Conservation (phyloP, 208 protist genomes). For the Crithidia sp. region DNA sequence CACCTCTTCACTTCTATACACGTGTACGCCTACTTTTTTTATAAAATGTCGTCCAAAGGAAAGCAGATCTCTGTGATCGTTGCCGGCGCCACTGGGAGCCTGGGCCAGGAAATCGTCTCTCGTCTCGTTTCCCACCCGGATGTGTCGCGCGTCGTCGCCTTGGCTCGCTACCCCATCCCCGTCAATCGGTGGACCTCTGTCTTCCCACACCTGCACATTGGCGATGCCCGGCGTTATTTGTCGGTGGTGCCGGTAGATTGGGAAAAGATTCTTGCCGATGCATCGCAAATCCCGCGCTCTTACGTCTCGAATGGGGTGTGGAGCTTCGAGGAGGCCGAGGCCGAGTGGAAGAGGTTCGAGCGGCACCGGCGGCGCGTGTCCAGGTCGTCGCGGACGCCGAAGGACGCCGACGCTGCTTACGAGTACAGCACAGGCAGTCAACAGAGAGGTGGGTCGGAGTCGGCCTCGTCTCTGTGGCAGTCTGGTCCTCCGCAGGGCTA, state of each 20-base stretch:
- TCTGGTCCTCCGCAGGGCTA: constrained; percentile 11
- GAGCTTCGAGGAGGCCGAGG: constrained; percentile 33
- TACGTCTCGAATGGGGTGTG: constrained; percentile 55
- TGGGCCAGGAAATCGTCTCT: constrained; percentile 63
- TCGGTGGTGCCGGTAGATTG: constrained; percentile 74
- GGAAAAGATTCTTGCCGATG: constrained; percentile 56
- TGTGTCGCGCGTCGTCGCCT: constrained; percentile 61
- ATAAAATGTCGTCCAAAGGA: constrained; percentile 31
- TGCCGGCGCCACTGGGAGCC: constrained; percentile 64
- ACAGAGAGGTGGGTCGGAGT: neutral
- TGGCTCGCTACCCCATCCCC: constrained; percentile 58
- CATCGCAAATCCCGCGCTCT: constrained; percentile 48
- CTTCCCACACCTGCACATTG: constrained; percentile 54
- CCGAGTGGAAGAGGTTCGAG: constrained; percentile 21
- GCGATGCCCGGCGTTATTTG: constrained; percentile 55
- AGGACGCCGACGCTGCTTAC: constrained; percentile 10
- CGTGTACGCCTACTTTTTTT: too few species aligned
- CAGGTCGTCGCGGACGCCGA: neutral
- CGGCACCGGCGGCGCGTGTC: constrained; percentile 12
- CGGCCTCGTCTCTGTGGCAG: constrained; percentile 12
- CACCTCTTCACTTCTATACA: too few species aligned
- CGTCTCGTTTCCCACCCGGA: constrained; percentile 66
- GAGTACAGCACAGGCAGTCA: neutral
- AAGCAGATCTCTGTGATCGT: constrained; percentile 64
- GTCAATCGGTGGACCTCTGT: constrained; percentile 55